Evolutionary conservation across 2,329 filamentous ascomycete species (phyloP).

Genomic region (Colletotrichum sp.): DNA sequence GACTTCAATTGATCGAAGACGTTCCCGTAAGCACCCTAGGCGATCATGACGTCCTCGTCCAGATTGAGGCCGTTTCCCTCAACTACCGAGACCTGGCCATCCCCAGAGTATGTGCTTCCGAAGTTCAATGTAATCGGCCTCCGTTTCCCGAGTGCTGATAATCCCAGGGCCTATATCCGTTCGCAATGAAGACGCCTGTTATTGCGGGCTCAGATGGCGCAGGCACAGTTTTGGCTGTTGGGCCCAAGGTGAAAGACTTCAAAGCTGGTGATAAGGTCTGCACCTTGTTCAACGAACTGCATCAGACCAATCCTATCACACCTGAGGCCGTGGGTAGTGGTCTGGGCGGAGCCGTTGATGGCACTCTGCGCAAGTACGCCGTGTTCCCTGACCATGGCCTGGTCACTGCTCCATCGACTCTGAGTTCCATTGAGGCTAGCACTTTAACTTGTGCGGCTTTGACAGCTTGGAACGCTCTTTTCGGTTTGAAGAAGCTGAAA

Average conservation of each 20-base stretch:
- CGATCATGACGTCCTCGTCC: not conserved
- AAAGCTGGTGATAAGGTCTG: not conserved
- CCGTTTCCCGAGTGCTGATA: not conserved
- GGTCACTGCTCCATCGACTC: not conserved
- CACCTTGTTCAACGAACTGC: not conserved
- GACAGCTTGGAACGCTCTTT: slow-evolving; percentile 24
- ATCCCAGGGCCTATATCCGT: not conserved
- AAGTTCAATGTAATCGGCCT: accelerated
- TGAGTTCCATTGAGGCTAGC: not conserved
- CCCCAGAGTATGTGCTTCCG: not conserved
- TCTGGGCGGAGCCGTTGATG: not conserved
- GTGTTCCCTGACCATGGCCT: not conserved
- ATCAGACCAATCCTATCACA: not conserved
- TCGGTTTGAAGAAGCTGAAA: slow-evolving; percentile 37
- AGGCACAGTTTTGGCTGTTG: not conserved
- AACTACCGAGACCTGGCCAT: not conserved
- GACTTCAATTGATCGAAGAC: not conserved
- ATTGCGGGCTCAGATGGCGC: not conserved
- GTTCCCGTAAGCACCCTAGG: not conserved
- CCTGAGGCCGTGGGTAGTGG: not conserved
- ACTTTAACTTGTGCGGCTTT: not conserved
- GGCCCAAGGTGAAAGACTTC: not conserved
- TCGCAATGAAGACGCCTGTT: not conserved
- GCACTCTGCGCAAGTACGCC: not conserved
- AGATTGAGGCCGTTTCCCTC: not conserved